phyloP scores from a whole-genome alignment of 2,329 filamentous ascomycete species.

The Eurotiales sp. region DNA sequence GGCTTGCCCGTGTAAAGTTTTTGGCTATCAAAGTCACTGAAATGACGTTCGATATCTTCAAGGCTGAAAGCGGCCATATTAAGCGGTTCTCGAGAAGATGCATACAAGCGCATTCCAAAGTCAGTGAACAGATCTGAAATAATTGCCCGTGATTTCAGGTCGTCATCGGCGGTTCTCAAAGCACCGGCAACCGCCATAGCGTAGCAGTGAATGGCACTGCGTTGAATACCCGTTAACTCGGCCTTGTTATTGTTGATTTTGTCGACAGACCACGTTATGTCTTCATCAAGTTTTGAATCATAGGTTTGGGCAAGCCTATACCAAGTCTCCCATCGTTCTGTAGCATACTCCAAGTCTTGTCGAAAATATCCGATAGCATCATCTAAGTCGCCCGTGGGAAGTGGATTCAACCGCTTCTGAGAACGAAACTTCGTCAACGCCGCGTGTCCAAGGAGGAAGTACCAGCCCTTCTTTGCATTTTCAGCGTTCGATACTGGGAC shows the following conservation, averaged over 20 bases:
- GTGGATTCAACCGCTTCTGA: slow-evolving; percentile 72
- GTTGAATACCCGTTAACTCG: slow-evolving; percentile 71
- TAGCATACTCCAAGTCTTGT: slow-evolving; percentile 77
- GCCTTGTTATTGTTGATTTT: slow-evolving; percentile 81
- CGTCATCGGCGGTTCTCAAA: slow-evolving; percentile 53
- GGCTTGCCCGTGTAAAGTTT: slow-evolving; percentile 57
- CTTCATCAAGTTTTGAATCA: slow-evolving; percentile 82
- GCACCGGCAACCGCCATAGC: slow-evolving; percentile 64
- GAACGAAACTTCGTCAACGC: slow-evolving; percentile 80
- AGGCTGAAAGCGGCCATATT: slow-evolving; percentile 64
- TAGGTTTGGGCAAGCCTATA: slow-evolving; percentile 83
- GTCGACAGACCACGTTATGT: slow-evolving; percentile 82
- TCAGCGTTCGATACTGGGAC: slow-evolving; percentile 65
- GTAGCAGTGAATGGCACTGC: slow-evolving; percentile 78
- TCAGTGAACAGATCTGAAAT: slow-evolving; percentile 65
- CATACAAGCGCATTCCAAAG: slow-evolving; percentile 65
- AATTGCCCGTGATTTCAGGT: slow-evolving; percentile 51
- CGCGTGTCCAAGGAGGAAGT: slow-evolving; percentile 84
- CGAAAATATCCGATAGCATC: slow-evolving; percentile 75
- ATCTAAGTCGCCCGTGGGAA: slow-evolving; percentile 78
- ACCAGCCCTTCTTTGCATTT: slow-evolving; percentile 82
- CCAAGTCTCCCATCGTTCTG: slow-evolving; percentile 85
- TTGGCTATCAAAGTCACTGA: slow-evolving; percentile 50
- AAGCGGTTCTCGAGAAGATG: slow-evolving; percentile 65
- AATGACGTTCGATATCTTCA: slow-evolving; percentile 59